Base-by-base conservation (phyloP, 2,329 filamentous ascomycete genomes). In the Coniochaeta sp. region DNA sequence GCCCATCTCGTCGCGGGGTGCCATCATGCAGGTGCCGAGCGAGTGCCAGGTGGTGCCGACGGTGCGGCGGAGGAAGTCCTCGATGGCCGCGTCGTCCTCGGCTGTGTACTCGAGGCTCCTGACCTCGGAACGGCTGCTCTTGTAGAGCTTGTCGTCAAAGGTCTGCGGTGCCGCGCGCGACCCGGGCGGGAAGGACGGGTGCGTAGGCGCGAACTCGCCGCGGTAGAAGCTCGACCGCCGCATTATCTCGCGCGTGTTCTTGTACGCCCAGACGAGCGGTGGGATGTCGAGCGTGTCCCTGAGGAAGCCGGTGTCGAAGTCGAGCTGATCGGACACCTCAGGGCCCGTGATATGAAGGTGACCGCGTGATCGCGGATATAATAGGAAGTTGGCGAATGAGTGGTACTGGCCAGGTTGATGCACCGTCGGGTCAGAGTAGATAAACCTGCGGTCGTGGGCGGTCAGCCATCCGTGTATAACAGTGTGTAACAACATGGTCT, bases 271-370 rank as follows among this genome's bases (percentile, higher is more conserved):
- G 4, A 84, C 68, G 47, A 85, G 76, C 62, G 83, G 83, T 80
- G 66, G 81, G 75, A 64, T 80, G 65, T 85, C 78, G 31, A 78
- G 59, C 31, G 72, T 65, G 62, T 83, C 75, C 19, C 69, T 74
- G 43, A 85, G 73, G 69, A 76, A 84, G 22, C 81, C 82, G 0
- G 77, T 73, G 59, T 82, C 77, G 58, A 85, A 84, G 56, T 81
- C 77, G 14, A 77, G 72, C 3, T 71, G 68, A 28, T 76, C 73
- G 12, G 72, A 65, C 3, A 75, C 64, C 2, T 69, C 66, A 14
- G 67, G 65, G 1, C 72, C 71, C 3, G 70, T 75, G 66, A 85
- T 83, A 67, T 86, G 85, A 62, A 87, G 77, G 61, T 76, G 75
- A 6, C 85, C 85, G 0, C 84, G 79, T 1, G 82, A 85, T 66